phyloP scores from a whole-genome alignment of 2,329 filamentous ascomycete species.

The Arthrobotrys entomopaga region DNA sequence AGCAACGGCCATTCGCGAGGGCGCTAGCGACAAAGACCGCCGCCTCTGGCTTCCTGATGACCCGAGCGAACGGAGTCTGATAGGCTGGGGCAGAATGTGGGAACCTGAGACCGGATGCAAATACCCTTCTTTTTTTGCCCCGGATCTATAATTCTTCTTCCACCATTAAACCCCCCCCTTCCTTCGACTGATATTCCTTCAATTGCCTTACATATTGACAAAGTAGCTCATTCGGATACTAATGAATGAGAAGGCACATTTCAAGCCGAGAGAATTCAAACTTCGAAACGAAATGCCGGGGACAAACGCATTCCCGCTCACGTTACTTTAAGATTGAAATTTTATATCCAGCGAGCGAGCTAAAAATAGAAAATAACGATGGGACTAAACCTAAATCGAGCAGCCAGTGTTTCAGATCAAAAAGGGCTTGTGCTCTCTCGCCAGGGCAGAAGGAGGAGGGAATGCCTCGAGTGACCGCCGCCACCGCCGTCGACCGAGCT shows the following conservation, averaged over 20 bases:
- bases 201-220: too few species aligned
- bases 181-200: too few species aligned
- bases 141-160: too few species aligned
- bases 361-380: conserved; percentile 36
- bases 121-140: too few species aligned
- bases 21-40: neutral
- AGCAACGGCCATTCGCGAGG: neutral
- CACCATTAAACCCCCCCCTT: too few species aligned
- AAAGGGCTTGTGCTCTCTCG: neutral
- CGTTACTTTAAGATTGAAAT: conserved; percentile 4
- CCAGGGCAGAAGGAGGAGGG: conserved; percentile 22
- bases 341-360: neutral
- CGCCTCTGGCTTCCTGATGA: neutral
- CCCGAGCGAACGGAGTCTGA: conserved; percentile 5
- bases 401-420: conserved; percentile 48
- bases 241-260: too few species aligned
- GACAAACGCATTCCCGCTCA: conserved; percentile 17
- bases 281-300: neutral
- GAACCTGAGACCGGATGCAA: too few species aligned
- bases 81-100: neutral
- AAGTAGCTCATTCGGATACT: too few species aligned
- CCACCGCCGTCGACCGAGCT: conserved; percentile 2
- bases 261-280: neutral
- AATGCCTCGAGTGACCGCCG: conserved; percentile 36
- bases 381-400: conserved; percentile 46